A percentile compares a stretch with the other conserved stretches of the same genome.
Conservation (phyloP, 257 asterid genomes). For the Petrea volubilis region DNA sequence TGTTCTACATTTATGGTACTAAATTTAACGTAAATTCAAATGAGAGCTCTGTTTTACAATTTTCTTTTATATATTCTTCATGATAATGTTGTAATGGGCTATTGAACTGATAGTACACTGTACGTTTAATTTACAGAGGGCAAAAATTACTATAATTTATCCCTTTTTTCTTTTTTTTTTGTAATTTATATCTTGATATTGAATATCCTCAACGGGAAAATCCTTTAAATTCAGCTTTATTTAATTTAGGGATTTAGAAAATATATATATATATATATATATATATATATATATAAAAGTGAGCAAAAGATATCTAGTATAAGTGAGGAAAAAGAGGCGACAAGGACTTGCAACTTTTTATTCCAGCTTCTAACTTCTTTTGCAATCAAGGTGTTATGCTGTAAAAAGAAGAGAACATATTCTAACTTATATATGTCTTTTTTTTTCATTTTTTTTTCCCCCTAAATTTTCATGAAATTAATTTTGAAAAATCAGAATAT, state of each 20-base stretch:
- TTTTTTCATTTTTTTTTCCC: background rate
- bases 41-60: background rate
- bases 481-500: background rate
- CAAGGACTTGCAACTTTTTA: constrained; percentile 28
- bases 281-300: background rate
- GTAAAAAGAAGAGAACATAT: constrained; percentile 29
- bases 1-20: constrained; percentile 16
- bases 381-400: constrained; percentile 39
- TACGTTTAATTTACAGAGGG: constrained; percentile 8
- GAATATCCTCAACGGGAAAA: background rate
- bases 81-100: constrained; percentile 12
- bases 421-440: background rate
- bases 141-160: background rate
- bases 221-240: background rate
- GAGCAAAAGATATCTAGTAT: background rate
- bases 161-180: background rate
- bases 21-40: constrained; percentile 24
- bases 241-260: background rate
- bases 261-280: too few relatives aligned
- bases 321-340: constrained; percentile 23
- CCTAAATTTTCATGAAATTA: background rate
- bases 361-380: constrained; percentile 34
- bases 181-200: background rate
- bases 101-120: background rate
- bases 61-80: background rate